These are phyloP conservation scores for Candida peoriensis DNA, from an alignment of 805 yeast species.

Conservation along the genomic window DNA sequence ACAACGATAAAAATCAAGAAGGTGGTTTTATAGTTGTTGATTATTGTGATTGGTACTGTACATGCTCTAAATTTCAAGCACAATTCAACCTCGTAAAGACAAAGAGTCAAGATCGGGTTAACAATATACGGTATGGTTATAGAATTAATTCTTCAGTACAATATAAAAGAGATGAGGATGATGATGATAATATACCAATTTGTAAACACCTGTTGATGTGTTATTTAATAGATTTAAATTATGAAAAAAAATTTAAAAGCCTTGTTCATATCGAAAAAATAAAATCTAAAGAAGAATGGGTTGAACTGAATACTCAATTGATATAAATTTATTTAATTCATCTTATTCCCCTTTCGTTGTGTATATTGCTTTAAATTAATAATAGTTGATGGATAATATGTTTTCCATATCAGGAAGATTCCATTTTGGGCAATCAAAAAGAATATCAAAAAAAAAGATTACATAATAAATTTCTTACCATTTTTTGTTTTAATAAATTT, in stretches of 20 bases:
- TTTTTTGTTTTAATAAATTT: neutral
- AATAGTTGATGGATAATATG: neutral
- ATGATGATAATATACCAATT: constrained; percentile 5
- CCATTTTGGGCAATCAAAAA: neutral
- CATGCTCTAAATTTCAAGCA: neutral
- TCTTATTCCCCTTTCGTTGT: no score
- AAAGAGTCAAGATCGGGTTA: neutral
- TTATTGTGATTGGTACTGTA: neutral
- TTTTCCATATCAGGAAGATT: neutral
- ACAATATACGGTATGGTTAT: neutral
- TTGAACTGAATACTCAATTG: neutral
- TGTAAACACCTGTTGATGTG: constrained; percentile 11
- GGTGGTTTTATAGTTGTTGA: no score
- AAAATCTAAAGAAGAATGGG: neutral
- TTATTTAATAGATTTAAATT: neutral
- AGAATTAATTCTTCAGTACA: neutral
- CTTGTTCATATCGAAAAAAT: neutral
- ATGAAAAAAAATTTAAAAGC: no score
- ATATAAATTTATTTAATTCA: no score
- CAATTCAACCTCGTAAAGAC: neutral
- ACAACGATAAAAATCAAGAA: no score
- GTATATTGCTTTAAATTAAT: neutral
- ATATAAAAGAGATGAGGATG: constrained; percentile 1
- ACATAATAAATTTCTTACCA: no score
- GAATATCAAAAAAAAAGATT: no score